Conservation (phyloP, 139 green algal genomes). For the Pseudopediastrum boryanum region DNA sequence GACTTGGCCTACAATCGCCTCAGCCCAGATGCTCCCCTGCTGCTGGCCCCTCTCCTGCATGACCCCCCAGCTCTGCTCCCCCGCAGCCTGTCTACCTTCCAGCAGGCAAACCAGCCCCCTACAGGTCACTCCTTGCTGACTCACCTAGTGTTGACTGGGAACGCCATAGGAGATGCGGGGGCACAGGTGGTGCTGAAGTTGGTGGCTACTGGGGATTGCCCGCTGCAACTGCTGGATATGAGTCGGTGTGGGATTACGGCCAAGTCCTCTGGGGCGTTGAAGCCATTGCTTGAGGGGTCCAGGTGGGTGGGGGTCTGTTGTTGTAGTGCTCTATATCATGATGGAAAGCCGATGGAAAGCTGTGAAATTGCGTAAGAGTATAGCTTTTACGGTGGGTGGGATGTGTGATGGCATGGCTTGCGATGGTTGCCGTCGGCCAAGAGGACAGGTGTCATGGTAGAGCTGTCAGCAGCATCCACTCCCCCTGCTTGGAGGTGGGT, state of each 20-base stretch:
- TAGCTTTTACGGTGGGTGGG: no score
- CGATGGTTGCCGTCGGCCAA: no score
- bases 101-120: constrained; percentile 4
- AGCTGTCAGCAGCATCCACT: no score
- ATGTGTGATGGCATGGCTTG: no score
- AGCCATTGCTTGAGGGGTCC: constrained; percentile 20
- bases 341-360: no score
- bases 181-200: constrained; percentile 42
- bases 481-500: no score
- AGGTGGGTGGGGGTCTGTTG: no score
- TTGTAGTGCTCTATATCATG: no score
- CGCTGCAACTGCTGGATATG: constrained; percentile 52
- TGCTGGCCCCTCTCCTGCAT: constrained; percentile 41
- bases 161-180: constrained; percentile 44
- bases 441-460: no score
- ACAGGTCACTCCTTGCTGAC: constrained; percentile 31
- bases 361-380: no score
- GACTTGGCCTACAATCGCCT: constrained; percentile 44
- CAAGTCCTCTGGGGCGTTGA: neutral
- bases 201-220: constrained; percentile 30
- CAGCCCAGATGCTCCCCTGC: neutral
- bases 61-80: constrained; percentile 17
- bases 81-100: neutral
- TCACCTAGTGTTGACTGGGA: constrained; percentile 36
- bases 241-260: constrained; percentile 23